phyloP scores from a whole-genome alignment of 2,329 filamentous ascomycete species.

The Rhexocercosporidium sp. region DNA sequence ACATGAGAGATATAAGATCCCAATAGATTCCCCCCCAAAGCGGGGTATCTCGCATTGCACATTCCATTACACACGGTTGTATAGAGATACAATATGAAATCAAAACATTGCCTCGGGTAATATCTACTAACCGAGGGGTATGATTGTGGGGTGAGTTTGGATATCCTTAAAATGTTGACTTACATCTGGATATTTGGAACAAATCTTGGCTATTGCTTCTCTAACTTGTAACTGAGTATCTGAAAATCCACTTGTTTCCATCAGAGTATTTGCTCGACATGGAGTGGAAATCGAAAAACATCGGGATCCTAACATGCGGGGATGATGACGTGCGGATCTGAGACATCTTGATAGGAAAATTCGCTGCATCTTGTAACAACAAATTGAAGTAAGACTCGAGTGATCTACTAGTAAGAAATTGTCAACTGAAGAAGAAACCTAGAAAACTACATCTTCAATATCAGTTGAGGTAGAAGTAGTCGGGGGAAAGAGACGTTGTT shows the following conservation, averaged over 20 bases:
- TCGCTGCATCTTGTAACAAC: slow-evolving; percentile 20
- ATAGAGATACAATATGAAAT: neutral
- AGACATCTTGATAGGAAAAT: slow-evolving; percentile 22
- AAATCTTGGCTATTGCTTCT: slow-evolving; percentile 71
- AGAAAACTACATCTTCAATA: neutral
- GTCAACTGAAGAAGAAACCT: neutral
- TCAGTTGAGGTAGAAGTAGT: neutral
- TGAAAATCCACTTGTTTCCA: slow-evolving; percentile 76
- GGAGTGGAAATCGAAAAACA: slow-evolving; percentile 32
- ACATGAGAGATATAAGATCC: neutral
- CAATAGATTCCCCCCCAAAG: too few relatives aligned
- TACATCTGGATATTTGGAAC: slow-evolving; percentile 69
- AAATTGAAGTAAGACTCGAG: neutral
- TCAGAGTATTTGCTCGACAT: slow-evolving; percentile 50
- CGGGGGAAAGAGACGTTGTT: slow-evolving; percentile 22
- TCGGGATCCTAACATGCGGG: slow-evolving; percentile 17
- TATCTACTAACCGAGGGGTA: neutral
- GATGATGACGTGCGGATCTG: slow-evolving; percentile 2
- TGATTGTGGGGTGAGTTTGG: neutral
- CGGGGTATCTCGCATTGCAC: too few relatives aligned
- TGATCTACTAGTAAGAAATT: neutral
- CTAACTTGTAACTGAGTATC: slow-evolving; percentile 75
- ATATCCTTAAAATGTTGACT: slow-evolving; percentile 19
- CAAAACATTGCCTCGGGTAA: slow-evolving; percentile 14
- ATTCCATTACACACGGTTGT: neutral